Conservation (phyloP, 257 asterid genomes). For the Asclepias syriaca region DNA sequence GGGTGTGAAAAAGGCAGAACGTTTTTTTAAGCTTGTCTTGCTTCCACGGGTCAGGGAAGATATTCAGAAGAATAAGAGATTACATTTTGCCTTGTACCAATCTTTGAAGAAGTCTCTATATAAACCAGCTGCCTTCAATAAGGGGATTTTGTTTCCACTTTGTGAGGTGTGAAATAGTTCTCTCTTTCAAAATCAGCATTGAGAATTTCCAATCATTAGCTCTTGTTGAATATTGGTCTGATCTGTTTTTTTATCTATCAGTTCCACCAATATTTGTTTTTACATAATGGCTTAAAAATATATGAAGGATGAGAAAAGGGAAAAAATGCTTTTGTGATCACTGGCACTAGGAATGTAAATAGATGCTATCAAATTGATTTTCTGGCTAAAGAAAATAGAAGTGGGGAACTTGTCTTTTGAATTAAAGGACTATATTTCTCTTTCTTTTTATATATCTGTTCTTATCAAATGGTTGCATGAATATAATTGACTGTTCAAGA, state of each 20-base stretch:
- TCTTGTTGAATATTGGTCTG: neutral
- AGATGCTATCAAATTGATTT: neutral
- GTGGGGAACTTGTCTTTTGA: neutral
- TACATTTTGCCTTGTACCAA: slow-evolving; percentile 82
- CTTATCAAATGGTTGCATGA: neutral
- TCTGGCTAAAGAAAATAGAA: neutral
- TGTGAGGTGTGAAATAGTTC: slow-evolving; percentile 56
- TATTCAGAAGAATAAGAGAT: slow-evolving; percentile 70
- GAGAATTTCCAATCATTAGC: neutral
- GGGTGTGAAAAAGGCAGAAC: slow-evolving; percentile 79
- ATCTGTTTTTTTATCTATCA: neutral
- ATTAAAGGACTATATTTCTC: neutral
- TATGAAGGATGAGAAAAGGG: neutral
- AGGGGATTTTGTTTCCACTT: slow-evolving; percentile 73
- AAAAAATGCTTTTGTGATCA: neutral
- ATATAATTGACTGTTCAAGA: neutral
- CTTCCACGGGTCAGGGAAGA: slow-evolving; percentile 94
- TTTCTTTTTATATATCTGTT: neutral
- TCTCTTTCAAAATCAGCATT: neutral
- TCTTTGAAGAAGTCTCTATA: slow-evolving; percentile 75
- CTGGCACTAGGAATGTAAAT: neutral
- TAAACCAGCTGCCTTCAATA: slow-evolving; percentile 94
- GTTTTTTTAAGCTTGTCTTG: slow-evolving; percentile 78
- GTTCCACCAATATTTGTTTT: neutral
- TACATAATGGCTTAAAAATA: neutral